Evolutionary conservation across 495 filamentous ascomycete species (phyloP), one percentile per base, ranked within the genome.

Genomic region (Aspergillus coremiiformis): DNA sequence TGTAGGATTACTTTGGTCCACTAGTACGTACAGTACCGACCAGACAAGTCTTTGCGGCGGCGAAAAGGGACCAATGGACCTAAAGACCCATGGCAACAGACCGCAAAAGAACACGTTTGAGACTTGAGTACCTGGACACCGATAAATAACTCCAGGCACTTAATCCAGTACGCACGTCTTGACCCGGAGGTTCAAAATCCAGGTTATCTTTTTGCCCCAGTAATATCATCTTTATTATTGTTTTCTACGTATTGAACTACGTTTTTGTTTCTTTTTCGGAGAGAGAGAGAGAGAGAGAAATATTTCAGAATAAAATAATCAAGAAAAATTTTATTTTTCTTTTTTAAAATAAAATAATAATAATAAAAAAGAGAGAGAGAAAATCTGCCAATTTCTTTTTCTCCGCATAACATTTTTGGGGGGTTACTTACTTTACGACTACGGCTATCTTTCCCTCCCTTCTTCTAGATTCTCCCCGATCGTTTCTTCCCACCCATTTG

Each of bases 381-480:
- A 37, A 37, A 19, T n/a, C 9, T 6, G 37, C 5, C 9, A 51
- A 51, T 39, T 42, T 50, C 30, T 50, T 21, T n/a, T 49, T 42
- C 47, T 37, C 27, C 46, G 37, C 37, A 41, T 5, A 4, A 27
- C 37, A 41, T 10, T 21, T 41, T 21, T 5, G 17, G 37, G 37
- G 19, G n/a, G n/a, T n/a, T n/a, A n/a, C n/a, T n/a, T n/a, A n/a
- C n/a, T n/a, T n/a, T n/a, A n/a, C n/a, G n/a, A n/a, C n/a, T 9
- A 41, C 37, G 37, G 17, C 15, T 21, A 41, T 20, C 14, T 39
- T 63, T 59, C 47, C 49, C 50, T 53, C 46, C 48, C 32, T 47
- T 43, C 42, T 54, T 55, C 52, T 55, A 60, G 57, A 56, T 56
- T 51, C 50, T 56, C 60, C 56, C 54, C 52, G 45, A 51, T 24